Base-by-base conservation (phyloP, 169 alveolate genomes). In the Sarcocystis neurona region DNA sequence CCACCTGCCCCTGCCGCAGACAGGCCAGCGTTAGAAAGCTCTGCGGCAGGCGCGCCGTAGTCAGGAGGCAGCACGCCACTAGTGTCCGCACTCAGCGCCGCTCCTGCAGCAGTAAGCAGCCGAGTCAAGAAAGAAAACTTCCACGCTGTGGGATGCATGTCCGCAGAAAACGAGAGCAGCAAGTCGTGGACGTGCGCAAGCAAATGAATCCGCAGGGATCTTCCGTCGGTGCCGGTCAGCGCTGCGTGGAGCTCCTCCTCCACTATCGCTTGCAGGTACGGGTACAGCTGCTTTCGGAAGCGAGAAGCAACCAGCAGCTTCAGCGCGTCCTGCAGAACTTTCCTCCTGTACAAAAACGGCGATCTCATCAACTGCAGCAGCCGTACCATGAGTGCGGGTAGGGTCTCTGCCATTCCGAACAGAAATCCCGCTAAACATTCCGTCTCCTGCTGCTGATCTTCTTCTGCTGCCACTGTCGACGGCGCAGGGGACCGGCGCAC, bases 261-360 rank as follows among this genome's bases (percentile, higher is more conserved):
- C 12, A 72, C 58, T 2, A 72, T 72, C 37, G 34, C 48, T 39
- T 18, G 39, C 56, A 72, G 82, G 27, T 72, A 39, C 32, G 82
- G 82, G 34, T 48, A 3, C 34, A 72, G 37, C 0, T 39, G 82
- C 27, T 53, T 30, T 2, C 82, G 47, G 82, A 72, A 72, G 27
- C 82, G 82, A 2, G 90, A 86, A 0, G 90, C 78, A 0, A 80
- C 85, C 18, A 86, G 77, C 66, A 86, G 66, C 48, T 86, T 86
- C 47, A 80, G 85, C 6, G 90, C 78, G 77, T 86, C 90, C 68
- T 86, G 90, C 27, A 86, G 86, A 2, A 85, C 74, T 44, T 86
- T 86, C 60, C 90, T 53, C 85, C 74, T 86, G n/a, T 72, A 43
- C 30, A 86, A 47, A 30, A 86, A 80, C 43, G 90, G 90, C 12